Evolutionary conservation across 2,329 filamentous ascomycete genomes (phyloP).

Genomic region (Botryotinia calthae): DNA sequence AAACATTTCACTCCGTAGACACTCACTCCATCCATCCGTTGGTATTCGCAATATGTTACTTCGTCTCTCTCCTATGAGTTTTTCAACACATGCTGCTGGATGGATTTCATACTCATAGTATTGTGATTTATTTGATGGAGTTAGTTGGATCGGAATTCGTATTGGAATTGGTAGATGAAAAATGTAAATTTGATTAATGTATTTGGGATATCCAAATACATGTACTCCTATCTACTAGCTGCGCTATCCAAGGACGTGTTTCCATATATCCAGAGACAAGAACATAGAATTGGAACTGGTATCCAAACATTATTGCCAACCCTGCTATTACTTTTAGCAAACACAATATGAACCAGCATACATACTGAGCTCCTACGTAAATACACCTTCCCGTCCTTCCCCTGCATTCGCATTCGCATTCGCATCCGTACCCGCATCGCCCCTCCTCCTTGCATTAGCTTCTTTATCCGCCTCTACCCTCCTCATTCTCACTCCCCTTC

Average conservation of each 20-base stretch:
- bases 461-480: conserved; percentile 44
- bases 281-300: background rate
- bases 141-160: too few species aligned
- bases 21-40: too few species aligned
- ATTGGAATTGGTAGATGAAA: too few species aligned
- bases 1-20: too few species aligned
- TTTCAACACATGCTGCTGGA: too few species aligned
- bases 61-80: too few species aligned
- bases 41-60: too few species aligned
- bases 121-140: too few species aligned
- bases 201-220: background rate
- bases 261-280: background rate
- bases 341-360: background rate
- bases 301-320: background rate
- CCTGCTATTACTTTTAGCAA: background rate
- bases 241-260: background rate
- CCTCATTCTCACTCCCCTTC: conserved; percentile 50
- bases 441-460: conserved; percentile 11
- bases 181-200: background rate
- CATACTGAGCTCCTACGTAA: background rate
- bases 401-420: background rate
- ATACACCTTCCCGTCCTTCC: too few species aligned
- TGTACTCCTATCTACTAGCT: background rate
- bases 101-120: too few species aligned
- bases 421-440: background rate